Evolutionary conservation across 2,329 filamentous ascomycete genomes (phyloP).

Genomic region (Periconia macrospinosa): DNA sequence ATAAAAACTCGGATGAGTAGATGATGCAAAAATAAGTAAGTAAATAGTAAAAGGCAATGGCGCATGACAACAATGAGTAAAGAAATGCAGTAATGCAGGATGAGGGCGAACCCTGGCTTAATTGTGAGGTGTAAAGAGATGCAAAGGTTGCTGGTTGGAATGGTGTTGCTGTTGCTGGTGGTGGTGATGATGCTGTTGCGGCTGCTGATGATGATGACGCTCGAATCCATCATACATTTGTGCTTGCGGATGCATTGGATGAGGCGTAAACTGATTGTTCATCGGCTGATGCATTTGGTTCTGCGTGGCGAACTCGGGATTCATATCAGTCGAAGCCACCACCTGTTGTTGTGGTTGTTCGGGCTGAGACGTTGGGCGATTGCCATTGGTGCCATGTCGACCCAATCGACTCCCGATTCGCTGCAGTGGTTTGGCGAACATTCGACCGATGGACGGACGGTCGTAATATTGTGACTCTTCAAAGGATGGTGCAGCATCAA

Average conservation of each 20-base stretch:
- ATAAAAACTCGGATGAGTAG: not conserved
- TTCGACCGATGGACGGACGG: constrained; percentile 37
- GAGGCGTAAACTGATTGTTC: constrained; percentile 18
- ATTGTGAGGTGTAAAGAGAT: constrained; percentile 17
- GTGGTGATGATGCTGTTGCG: constrained; percentile 17
- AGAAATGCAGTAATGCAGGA: constrained; percentile 3
- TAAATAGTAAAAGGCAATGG: not conserved
- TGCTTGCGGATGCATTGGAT: constrained; percentile 15
- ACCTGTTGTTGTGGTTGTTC: constrained; percentile 15
- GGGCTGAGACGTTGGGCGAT: constrained; percentile 24
- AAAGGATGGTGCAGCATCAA: constrained; percentile 35
- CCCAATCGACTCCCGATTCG: constrained; percentile 34
- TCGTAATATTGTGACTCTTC: constrained; percentile 42
- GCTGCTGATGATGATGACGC: constrained; percentile 8
- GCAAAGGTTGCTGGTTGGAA: constrained; percentile 13
- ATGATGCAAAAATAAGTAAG: not conserved
- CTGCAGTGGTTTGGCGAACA: constrained; percentile 37
- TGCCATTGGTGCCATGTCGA: constrained; percentile 27
- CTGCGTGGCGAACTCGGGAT: constrained; percentile 25
- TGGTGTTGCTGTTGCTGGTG: constrained; percentile 1
- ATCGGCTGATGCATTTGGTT: constrained; percentile 18
- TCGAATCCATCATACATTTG: constrained; percentile 1
- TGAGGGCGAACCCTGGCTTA: constrained; percentile 3
- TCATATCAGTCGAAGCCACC: constrained; percentile 18
- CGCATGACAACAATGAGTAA: not conserved